Evolutionary conservation across 179 eudicot species (phyloP).

Genomic region (Heliamphora pulchella): DNA sequence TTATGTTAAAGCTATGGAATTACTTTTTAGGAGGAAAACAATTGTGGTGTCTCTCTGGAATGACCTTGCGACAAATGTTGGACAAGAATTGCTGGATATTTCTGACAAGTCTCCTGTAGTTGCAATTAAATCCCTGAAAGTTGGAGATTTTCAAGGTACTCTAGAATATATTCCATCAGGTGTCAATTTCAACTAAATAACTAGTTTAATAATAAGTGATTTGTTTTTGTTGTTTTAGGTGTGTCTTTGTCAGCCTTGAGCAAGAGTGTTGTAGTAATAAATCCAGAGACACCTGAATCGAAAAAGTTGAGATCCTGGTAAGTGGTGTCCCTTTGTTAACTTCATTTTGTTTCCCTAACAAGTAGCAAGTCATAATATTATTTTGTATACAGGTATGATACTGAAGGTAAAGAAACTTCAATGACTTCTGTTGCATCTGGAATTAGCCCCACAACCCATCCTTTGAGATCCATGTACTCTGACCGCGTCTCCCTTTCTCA

Average conservation of each 20-base stretch:
- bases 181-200: too few species aligned
- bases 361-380: neutral
- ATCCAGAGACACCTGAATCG: constrained; percentile 77
- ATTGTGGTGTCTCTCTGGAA: constrained; percentile 92
- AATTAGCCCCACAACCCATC: constrained; percentile 39
- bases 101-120: constrained; percentile 80
- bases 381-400: constrained; percentile 50
- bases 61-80: constrained; percentile 73
- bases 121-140: constrained; percentile 80
- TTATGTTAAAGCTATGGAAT: constrained; percentile 4
- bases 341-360: neutral
- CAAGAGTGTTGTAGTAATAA: constrained; percentile 58
- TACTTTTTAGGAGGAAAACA: constrained; percentile 73
- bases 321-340: constrained; percentile 7
- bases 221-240: constrained; percentile 32
- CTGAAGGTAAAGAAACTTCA: constrained; percentile 82
- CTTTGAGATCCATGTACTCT: constrained; percentile 52
- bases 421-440: constrained; percentile 84
- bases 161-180: neutral
- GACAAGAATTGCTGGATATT: constrained; percentile 84
- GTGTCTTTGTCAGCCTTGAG: constrained; percentile 75
- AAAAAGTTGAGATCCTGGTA: constrained; percentile 70
- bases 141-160: constrained; percentile 84
- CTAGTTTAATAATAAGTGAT: neutral
- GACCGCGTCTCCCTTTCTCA: constrained; percentile 64